Conservation (phyloP, 2,329 filamentous ascomycete genomes). For the Sclerotinia nivalis region DNA sequence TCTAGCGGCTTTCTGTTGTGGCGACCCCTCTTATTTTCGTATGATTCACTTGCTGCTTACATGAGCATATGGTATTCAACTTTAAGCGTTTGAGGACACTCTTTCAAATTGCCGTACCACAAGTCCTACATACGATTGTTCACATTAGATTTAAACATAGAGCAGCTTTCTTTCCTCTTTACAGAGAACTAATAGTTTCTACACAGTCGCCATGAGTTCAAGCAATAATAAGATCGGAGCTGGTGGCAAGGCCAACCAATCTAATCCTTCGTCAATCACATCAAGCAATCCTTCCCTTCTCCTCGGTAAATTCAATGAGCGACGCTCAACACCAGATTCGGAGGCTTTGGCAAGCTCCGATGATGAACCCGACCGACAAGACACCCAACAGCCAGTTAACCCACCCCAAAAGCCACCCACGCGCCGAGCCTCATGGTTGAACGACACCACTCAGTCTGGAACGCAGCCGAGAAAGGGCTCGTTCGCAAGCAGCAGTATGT, state of each 20-base stretch:
- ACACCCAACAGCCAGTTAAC: conserved; percentile 49
- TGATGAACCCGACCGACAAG: conserved; percentile 75
- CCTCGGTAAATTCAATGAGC: conserved; percentile 73
- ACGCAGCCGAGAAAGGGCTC: conserved; percentile 70
- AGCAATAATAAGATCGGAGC: conserved; percentile 30
- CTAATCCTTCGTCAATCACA: conserved; percentile 49
- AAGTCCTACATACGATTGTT: neutral
- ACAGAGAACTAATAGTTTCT: neutral
- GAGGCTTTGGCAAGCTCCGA: conserved; percentile 93
- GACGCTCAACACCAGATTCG: conserved; percentile 88
- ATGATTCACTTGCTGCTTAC: conserved; percentile 12
- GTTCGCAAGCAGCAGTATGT: conserved; percentile 73
- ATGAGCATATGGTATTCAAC: neutral
- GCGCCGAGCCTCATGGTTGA: conserved; percentile 81
- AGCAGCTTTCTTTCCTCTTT: conserved; percentile 2
- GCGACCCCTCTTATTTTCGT: neutral
- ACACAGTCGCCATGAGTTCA: conserved; percentile 33
- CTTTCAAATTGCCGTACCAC: neutral
- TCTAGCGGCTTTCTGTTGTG: neutral
- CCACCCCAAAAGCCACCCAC: conserved; percentile 59
- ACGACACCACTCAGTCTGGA: conserved; percentile 69
- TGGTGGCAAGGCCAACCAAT: conserved; percentile 49
- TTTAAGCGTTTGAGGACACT: neutral
- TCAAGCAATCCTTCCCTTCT: conserved; percentile 64
- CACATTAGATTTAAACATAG: neutral